Evolutionary conservation across 2,329 filamentous ascomycete genomes (phyloP).

Genomic region (Cryphonectria nitschkei): DNA sequence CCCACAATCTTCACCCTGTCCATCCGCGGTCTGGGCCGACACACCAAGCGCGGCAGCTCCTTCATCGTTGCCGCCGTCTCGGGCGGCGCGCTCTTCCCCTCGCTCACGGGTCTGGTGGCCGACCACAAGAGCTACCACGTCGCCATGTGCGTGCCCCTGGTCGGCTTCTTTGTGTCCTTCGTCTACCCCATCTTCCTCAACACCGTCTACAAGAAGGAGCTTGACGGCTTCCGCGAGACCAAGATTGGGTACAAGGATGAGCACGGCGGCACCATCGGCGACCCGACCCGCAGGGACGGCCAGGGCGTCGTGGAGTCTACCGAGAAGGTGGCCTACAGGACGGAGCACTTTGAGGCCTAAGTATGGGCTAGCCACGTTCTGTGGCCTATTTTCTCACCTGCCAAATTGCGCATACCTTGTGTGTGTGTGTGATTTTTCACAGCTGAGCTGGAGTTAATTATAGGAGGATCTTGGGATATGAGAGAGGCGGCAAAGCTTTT

Average conservation of each 20-base stretch:
- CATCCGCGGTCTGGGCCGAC: constrained; percentile 72
- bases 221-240: constrained; percentile 62
- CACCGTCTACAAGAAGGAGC: constrained; percentile 45
- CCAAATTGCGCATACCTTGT: neutral
- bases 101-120: constrained; percentile 68
- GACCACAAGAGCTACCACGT: constrained; percentile 63
- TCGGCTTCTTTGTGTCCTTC: constrained; percentile 58
- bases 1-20: constrained; percentile 79
- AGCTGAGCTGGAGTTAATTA: neutral
- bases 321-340: constrained; percentile 19
- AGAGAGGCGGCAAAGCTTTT: neutral
- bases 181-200: constrained; percentile 65
- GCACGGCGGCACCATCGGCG: constrained; percentile 21
- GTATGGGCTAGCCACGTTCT: neutral
- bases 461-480: neutral
- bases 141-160: constrained; percentile 67
- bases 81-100: constrained; percentile 73
- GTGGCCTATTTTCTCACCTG: neutral
- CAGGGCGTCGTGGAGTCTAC: constrained; percentile 10
- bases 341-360: constrained; percentile 24
- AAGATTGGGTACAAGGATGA: constrained; percentile 31
- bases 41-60: constrained; percentile 75
- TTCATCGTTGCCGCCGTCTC: constrained; percentile 70
- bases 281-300: constrained; percentile 10
- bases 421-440: neutral